Base-by-base conservation (phyloP, 2,329 filamentous ascomycete species). In the Elsinoe ampelina region DNA sequence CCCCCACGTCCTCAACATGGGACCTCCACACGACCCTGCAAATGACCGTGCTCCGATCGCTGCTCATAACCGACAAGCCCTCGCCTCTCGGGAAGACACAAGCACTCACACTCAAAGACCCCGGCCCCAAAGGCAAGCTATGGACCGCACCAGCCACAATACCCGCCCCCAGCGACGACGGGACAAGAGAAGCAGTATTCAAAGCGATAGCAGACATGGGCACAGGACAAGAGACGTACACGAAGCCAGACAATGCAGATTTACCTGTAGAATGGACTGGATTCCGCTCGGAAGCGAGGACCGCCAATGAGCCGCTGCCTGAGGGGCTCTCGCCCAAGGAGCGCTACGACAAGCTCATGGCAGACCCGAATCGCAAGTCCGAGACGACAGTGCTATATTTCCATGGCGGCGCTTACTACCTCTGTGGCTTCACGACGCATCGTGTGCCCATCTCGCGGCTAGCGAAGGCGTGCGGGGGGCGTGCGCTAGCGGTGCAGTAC, bases 191-290 rank as follows among this genome's bases (percentile, higher is more conserved):
- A 42, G 75, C 77, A 1, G 65, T 90, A 22, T 72, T 82, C 60
- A 71, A 72, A 30, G 79, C 78, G 2, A 80, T 90, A 43, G 73
- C 81, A 20, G 74, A 73, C 1, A 67, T 86, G 68, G 75, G 73
- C 52, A 70, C 72, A 1, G 70, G 69, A 1, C 64, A 64, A 2
- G 61, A 73, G 57, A 64, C 61, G 10, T 77, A 72, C 61, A 68
- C 59, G 13, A 63, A 80, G 58, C 83, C 85, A 1, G 77, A 78
- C 0, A 66, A 82, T 0, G 67, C 71, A 1, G 72, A 80, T 15
- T 76, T 88, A 4, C 80, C 88, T 67, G 85, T 81, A 20, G 87
- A 92, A 68, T 91, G 87, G 87, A 87, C 84, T 2, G 85, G 86
- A 0, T 85, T 85, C 68, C 76, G 87, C 20, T 74, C 77, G 1